Conservation (phyloP, 257 asterid species). For the Mentha longifolia region DNA sequence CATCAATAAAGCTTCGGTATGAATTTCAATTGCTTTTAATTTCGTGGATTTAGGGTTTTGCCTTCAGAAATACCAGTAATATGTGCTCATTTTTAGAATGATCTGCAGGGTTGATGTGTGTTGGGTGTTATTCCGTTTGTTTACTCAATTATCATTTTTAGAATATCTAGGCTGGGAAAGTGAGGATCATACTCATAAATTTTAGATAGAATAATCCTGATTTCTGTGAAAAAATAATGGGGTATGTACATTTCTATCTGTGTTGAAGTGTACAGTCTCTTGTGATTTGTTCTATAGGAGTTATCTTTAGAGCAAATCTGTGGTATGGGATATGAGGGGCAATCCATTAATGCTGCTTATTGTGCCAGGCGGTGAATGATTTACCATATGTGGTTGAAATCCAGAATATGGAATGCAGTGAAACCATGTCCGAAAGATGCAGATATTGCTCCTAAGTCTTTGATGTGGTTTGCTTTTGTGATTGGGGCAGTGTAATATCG, state of each 20-base stretch:
- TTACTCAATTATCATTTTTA: neutral
- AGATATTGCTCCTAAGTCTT: conserved; percentile 1
- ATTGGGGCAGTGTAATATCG: conserved; percentile 2
- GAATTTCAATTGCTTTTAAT: conserved; percentile 23
- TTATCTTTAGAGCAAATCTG: neutral
- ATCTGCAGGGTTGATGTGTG: conserved; percentile 18
- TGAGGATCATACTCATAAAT: neutral
- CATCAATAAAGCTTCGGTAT: conserved; percentile 83
- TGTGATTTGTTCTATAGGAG: neutral
- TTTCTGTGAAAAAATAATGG: neutral
- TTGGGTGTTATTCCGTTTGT: neutral
- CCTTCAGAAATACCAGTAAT: neutral
- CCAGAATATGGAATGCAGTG: conserved; percentile 1
- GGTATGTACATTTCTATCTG: neutral
- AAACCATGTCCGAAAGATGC: neutral
- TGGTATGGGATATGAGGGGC: neutral
- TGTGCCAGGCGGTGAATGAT: neutral
- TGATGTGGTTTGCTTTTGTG: conserved; percentile 9
- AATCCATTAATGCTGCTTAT: neutral
- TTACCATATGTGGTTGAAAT: conserved; percentile 1
- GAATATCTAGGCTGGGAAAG: conserved; percentile 26
- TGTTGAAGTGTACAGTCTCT: neutral
- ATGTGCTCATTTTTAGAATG: conserved; percentile 7
- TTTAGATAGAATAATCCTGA: neutral
- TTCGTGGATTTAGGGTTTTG: conserved; percentile 33